Evolutionary conservation across 139 green algal species (phyloP).

Genomic region (Spirogloea muscicola): DNA sequence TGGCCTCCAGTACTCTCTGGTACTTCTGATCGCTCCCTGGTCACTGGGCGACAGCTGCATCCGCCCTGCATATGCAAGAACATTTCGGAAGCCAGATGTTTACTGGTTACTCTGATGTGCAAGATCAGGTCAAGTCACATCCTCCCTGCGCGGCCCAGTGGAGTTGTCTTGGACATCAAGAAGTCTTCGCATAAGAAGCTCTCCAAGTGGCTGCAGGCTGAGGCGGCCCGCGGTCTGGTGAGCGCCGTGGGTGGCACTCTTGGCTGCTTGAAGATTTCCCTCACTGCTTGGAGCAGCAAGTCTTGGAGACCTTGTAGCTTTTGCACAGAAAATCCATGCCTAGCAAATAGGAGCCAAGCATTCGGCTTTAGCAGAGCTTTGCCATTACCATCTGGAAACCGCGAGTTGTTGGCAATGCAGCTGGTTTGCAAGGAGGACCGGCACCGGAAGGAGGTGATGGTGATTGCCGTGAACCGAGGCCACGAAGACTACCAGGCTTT

Average conservation of each 20-base stretch:
- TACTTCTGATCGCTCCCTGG: conserved; percentile 7
- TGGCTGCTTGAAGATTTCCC: no score
- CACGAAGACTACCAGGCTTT: conserved; percentile 30
- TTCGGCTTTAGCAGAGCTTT: no score
- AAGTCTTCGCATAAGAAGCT: conserved; percentile 51
- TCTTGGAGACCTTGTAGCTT: no score
- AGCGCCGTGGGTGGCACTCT: neutral
- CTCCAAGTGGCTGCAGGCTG: conserved; percentile 37
- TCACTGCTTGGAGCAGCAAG: no score
- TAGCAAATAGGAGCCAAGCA: no score
- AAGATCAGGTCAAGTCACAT: conserved; percentile 38
- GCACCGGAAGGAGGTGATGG: conserved; percentile 42
- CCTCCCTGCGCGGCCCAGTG: conserved; percentile 29
- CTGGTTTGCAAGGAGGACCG: conserved; percentile 42
- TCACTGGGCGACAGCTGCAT: neutral
- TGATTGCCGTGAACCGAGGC: conserved; percentile 19
- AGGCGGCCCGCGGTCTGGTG: conserved; percentile 33
- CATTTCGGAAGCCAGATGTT: neutral
- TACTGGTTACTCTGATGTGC: neutral
- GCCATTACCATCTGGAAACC: no score
- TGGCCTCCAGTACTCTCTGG: conserved; percentile 35
- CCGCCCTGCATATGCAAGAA: neutral
- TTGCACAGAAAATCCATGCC: no score
- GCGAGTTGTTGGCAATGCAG: no score
- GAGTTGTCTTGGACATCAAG: conserved; percentile 42